Evolutionary conservation across 164 flowering plant genomes (phyloP), one percentile per base, ranked within the genome.

Genomic region (Echeveria elegans): DNA sequence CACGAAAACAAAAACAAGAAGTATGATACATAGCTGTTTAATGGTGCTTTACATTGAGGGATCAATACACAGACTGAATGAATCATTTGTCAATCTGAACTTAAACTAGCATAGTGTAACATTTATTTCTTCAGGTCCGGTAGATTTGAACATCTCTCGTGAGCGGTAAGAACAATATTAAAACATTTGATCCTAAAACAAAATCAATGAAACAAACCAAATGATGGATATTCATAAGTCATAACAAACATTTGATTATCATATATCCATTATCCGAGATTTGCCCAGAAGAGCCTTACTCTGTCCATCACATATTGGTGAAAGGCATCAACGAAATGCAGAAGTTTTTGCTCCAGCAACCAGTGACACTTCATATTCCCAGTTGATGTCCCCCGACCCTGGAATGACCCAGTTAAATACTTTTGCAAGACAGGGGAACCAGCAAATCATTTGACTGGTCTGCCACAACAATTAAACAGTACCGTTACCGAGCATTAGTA

Each of bases 271-370:
- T 15, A 61, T 61, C 21, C 65, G 19, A 1, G 23, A 37, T 32
- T 63, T 15, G 34, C 41, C 56, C 11, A 53, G 43, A 69, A 65
- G 66, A 37, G 19, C 38, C 79, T 79, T 85, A 91, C 97, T 73
- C 99, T 85, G 77, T 95, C 99, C 99, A 95, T 92, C 64, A 95
- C 97, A 74, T 95, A 90, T 71, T 95, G 97, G 79, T 95, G 97
- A 81, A 95, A 90, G 52, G 94, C 97, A 82, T 95, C 99, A 43
- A 94, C 95, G 74, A 95, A 95, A 78, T 95, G 97, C 38, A 95
- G 93, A 58, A 95, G 94, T 71, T 95, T 95, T 72, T 92, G 99
- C 78, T 88, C 94, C 77, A 92, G 83, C 67, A 95, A 79, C 95
- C 95, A 85, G 75, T 85, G 96, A 67, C 71, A 86, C 77, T 92